phyloP scores from a whole-genome alignment of 148 eudicot genomes.

The Tetragonia tetragonoides region DNA sequence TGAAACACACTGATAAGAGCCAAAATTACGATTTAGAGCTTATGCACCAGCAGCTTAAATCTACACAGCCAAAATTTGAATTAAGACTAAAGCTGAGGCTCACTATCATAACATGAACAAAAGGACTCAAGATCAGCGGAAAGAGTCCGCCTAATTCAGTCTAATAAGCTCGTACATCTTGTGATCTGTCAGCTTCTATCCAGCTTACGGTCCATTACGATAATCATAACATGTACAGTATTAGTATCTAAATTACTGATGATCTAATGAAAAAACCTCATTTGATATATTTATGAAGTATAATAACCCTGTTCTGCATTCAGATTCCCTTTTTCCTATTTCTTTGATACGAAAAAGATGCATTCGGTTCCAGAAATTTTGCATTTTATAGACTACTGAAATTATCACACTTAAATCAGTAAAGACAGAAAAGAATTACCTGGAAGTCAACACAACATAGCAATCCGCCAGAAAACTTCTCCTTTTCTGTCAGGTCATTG shows the following conservation, averaged over 20 bases:
- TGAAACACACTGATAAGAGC: no score
- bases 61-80: no score
- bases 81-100: no score
- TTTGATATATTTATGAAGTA: background rate
- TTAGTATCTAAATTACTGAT: background rate
- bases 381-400: background rate
- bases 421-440: constrained; percentile 16
- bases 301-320: no score
- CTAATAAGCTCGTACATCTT: background rate
- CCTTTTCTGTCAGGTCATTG: constrained; percentile 9
- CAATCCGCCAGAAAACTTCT: constrained; percentile 9
- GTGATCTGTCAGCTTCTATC: background rate
- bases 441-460: constrained; percentile 7
- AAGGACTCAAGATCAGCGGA: background rate
- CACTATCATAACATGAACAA: background rate
- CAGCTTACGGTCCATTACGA: background rate
- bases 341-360: background rate
- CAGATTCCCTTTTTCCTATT: background rate
- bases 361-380: no score
- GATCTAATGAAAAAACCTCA: background rate
- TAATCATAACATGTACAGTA: background rate
- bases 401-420: background rate
- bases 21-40: no score
- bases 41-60: no score
- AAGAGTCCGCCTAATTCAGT: background rate